Evolutionary conservation across 2,329 filamentous ascomycete genomes (phyloP).

Genomic region (Coniochaeta ligniaria): DNA sequence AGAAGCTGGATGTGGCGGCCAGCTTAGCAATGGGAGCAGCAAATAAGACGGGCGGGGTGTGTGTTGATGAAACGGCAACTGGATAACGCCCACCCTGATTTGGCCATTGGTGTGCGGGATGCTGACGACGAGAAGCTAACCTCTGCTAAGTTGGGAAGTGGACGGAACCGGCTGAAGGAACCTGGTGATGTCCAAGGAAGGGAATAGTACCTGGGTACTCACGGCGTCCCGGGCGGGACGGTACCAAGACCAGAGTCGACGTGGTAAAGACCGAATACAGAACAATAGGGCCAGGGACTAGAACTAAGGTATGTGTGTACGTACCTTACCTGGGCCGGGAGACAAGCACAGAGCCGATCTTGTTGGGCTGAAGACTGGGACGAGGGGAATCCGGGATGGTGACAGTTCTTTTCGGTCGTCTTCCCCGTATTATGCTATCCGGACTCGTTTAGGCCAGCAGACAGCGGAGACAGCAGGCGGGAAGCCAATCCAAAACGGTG

Average conservation of each 20-base stretch:
- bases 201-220: conserved; percentile 2
- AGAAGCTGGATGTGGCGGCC: conserved; percentile 39
- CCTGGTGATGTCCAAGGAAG: conserved; percentile 6
- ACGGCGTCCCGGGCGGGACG: neutral
- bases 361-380: neutral
- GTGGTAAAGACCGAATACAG: conserved; percentile 1
- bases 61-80: conserved; percentile 33
- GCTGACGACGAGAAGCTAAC: conserved; percentile 5
- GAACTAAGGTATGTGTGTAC: too few relatives aligned
- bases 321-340: neutral
- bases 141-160: conserved; percentile 17
- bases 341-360: neutral
- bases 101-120: conserved; percentile 29
- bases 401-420: neutral
- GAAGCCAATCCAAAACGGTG: conserved; percentile 16
- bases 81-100: conserved; percentile 37
- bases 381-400: neutral
- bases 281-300: neutral
- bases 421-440: neutral
- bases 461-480: conserved; percentile 28
- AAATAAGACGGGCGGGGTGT: conserved; percentile 30
- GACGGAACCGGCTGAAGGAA: conserved; percentile 15
- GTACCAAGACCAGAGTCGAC: neutral
- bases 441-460: conserved; percentile 18
- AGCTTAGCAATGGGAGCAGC: conserved; percentile 32